Evolutionary conservation across 768 basidiomycete species (phyloP).

Genomic region (Tubosaeta sp.): DNA sequence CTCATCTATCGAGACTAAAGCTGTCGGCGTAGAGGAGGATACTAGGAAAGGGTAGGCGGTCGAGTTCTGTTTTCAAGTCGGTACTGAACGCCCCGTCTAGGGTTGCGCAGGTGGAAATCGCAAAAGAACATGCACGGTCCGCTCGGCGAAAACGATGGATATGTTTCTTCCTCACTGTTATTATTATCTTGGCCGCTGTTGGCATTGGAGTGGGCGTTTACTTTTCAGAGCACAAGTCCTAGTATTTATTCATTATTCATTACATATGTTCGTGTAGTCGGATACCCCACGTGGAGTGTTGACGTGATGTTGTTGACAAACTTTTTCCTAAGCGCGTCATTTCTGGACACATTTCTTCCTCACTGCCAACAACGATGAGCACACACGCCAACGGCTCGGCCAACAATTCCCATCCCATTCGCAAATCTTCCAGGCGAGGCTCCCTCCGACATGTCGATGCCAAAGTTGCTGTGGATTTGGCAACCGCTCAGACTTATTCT

Average conservation of each 20-base stretch:
- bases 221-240: slow-evolving; percentile 11
- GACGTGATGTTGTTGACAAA: slow-evolving; percentile 19
- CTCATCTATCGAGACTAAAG: slow-evolving; percentile 56
- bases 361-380: slow-evolving; percentile 20
- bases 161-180: slow-evolving; percentile 65
- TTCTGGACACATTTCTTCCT: neutral
- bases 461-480: slow-evolving; percentile 81
- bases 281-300: slow-evolving; percentile 4
- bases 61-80: neutral
- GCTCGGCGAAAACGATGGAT: slow-evolving; percentile 85
- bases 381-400: slow-evolving; percentile 23
- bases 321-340: slow-evolving; percentile 18
- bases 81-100: slow-evolving; percentile 33
- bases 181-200: slow-evolving; percentile 50
- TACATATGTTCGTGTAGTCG: neutral
- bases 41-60: slow-evolving; percentile 63
- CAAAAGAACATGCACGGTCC: slow-evolving; percentile 61
- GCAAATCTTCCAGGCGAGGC: slow-evolving; percentile 39
- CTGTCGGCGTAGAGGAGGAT: slow-evolving; percentile 59
- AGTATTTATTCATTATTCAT: neutral
- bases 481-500: slow-evolving; percentile 78
- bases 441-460: slow-evolving; percentile 76
- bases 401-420: slow-evolving; percentile 26
- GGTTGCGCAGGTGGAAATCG: slow-evolving; percentile 56
- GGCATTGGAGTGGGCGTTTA: slow-evolving; percentile 30